Base-by-base conservation (phyloP, 768 basidiomycete species). In the Phylloporus scabripes region DNA sequence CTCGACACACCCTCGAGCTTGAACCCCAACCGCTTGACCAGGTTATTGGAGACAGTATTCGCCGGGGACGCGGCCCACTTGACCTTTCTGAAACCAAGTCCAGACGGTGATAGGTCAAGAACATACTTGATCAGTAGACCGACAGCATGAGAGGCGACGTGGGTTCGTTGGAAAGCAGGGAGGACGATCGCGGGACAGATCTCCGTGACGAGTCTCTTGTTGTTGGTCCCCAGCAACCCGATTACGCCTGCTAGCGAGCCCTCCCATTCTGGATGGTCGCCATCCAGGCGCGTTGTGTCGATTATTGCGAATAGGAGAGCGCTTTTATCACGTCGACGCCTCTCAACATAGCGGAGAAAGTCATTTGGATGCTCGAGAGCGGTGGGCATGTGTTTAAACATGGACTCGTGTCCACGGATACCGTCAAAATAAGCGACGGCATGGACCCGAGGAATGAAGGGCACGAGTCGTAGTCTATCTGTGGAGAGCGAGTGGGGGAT, bases 11-110 rank as follows among this genome's bases (percentile, higher is more conserved):
- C 74, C 54, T 80, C 81, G 8, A 61, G 43, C 50, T 60, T 67
- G 58, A 81, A 75, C 2, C 79, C 76, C 68, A 81, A 66, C 31
- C 72, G 60, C 56, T 66, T 57, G 28, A 76, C 80, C 0, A 72
- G 63, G 2, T 56, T 45, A 15, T 66, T 64, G 1, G 73, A 74
- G 7, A 70, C 47, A 2, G 29, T 15, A 48, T 81, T 79, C 34
- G 52, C 17, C 4, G 61, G 49, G 20, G 72, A 67, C 15, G 75
- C 66, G n/a, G 54, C 57, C 73, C 75, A 81, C 50, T 67, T 69
- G 18, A 77, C 74, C 21, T 74, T 70, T 17, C 79, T 70, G 18
- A 79, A 60, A 0, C 72, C 73, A 2, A 75, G 56, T 8, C 73
- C 74, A 7, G 46, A 45, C 18, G 61, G 55, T 1, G 55, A 47